phyloP scores from a whole-genome alignment of 768 basidiomycete genomes.

The Podaxis sp. region DNA sequence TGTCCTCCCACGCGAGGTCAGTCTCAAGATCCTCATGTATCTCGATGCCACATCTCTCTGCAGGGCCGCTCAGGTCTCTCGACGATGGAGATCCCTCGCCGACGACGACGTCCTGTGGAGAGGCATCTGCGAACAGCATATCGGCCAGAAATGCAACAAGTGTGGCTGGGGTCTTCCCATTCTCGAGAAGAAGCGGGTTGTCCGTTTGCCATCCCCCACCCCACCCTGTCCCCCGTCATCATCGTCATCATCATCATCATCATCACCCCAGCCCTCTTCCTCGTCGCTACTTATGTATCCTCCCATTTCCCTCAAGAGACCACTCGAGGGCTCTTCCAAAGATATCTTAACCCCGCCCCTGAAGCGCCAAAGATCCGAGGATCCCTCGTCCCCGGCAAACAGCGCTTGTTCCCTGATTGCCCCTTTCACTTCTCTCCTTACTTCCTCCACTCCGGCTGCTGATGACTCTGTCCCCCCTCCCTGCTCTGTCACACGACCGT shows the following conservation, averaged over 20 bases:
- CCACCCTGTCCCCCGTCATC: conserved; percentile 34
- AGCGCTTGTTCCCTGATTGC: conserved; percentile 13
- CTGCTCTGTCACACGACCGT: conserved; percentile 73
- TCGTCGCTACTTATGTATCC: conserved; percentile 27
- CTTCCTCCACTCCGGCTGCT: conserved; percentile 14
- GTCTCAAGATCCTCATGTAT: conserved; percentile 80
- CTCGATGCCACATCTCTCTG: conserved; percentile 93
- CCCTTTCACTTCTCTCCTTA: conserved; percentile 16
- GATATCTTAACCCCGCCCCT: conserved; percentile 32
- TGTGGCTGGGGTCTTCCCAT: conserved; percentile 98
- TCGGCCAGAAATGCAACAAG: conserved; percentile 93
- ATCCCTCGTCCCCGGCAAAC: conserved; percentile 16
- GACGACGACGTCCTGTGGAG: conserved; percentile 97
- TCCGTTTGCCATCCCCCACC: conserved; percentile 5
- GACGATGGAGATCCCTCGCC: conserved; percentile 82
- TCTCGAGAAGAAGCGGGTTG: conserved; percentile 61
- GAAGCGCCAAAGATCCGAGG: conserved; percentile 53
- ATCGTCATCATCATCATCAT: conserved; percentile 23
- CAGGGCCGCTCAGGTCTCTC: conserved; percentile 88
- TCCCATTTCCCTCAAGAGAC: conserved; percentile 26
- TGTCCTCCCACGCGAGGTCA: conserved; percentile 88
- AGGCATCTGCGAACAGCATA: conserved; percentile 97
- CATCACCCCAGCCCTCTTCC: conserved; percentile 34
- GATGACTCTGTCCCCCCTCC: conserved; percentile 25
- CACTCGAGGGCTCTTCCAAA: conserved; percentile 28